A percentile compares a stretch with the other conserved stretches of the same genome.
These are phyloP conservation scores for Kodamaea alishanica DNA, from an alignment of 1,139 yeast genomes.

Conservation along the genomic window DNA sequence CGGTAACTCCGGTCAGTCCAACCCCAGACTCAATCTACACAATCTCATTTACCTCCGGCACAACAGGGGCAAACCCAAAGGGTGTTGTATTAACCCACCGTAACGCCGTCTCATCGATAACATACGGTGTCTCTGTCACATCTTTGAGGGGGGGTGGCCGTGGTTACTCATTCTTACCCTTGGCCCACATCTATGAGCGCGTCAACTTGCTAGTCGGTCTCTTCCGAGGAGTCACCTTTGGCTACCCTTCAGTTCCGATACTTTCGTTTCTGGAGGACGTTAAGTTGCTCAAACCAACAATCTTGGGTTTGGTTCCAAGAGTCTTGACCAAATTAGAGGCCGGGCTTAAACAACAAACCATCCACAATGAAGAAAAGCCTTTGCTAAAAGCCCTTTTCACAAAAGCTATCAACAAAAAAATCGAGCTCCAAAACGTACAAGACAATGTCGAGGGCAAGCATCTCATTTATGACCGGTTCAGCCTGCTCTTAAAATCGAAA, in stretches of 20 bases:
- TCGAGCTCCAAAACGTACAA: conserved; percentile 25
- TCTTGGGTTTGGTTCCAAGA: conserved; percentile 22
- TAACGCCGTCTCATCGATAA: conserved; percentile 27
- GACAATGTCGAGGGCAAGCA: conserved; percentile 32
- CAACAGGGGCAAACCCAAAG: conserved; percentile 37
- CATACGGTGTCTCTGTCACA: conserved; percentile 17
- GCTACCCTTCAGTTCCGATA: conserved; percentile 39
- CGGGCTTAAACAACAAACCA: conserved; percentile 21
- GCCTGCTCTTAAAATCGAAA: conserved; percentile 27
- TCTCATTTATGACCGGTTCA: conserved; percentile 29
- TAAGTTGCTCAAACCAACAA: conserved; percentile 29
- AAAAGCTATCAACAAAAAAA: conserved; percentile 31
- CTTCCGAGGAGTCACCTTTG: conserved; percentile 30
- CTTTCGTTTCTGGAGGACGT: conserved; percentile 38
- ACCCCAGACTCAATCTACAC: conserved; percentile 24
- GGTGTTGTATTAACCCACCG: conserved; percentile 35
- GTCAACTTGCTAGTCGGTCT: conserved; percentile 27
- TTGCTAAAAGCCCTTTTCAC: conserved; percentile 23
- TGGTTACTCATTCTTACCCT: conserved; percentile 47
- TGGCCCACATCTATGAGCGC: conserved; percentile 68
- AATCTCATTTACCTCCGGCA: conserved; percentile 35
- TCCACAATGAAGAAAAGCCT: conserved; percentile 40
- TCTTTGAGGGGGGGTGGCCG: conserved; percentile 11
- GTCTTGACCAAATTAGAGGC: conserved; percentile 24
- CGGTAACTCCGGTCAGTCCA: conserved; percentile 19